Conservation (phyloP, 164 flowering plant genomes). For the Protea cynaroides region DNA sequence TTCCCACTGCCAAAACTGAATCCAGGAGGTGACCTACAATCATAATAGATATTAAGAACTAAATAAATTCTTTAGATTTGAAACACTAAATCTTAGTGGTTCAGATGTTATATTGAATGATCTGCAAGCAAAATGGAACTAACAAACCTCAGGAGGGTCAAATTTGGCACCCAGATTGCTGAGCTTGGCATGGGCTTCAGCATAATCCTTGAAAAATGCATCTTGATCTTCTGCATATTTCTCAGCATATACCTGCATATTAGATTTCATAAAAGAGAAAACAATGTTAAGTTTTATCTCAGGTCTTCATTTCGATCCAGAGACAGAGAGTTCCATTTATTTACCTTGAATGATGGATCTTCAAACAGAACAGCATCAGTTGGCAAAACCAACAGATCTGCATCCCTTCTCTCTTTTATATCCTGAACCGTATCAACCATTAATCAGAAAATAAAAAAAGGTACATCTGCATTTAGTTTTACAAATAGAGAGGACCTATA, state of each 20-base stretch:
- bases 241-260: slow-evolving; percentile 82
- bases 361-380: slow-evolving; percentile 95
- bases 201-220: slow-evolving; percentile 92
- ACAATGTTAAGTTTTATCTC: slow-evolving; percentile 1
- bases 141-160: slow-evolving; percentile 91
- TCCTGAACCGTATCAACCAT: slow-evolving; percentile 44
- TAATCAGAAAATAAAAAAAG: slow-evolving; percentile 8
- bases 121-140: neutral
- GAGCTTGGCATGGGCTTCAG: slow-evolving; percentile 97
- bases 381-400: slow-evolving; percentile 86
- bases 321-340: neutral
- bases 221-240: slow-evolving; percentile 87
- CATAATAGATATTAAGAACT: no score
- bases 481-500: neutral
- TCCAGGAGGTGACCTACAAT: no score
- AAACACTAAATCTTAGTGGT: neutral
- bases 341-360: slow-evolving; percentile 91
- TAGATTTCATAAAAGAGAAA: neutral
- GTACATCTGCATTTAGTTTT: neutral
- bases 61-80: neutral
- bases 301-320: neutral
- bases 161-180: slow-evolving; percentile 96
- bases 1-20: no score
- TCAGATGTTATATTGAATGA: neutral
- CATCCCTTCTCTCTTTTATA: slow-evolving; percentile 79